Conservation (phyloP, 2,329 filamentous ascomycete species). For the Drechslerella coelobrocha region DNA sequence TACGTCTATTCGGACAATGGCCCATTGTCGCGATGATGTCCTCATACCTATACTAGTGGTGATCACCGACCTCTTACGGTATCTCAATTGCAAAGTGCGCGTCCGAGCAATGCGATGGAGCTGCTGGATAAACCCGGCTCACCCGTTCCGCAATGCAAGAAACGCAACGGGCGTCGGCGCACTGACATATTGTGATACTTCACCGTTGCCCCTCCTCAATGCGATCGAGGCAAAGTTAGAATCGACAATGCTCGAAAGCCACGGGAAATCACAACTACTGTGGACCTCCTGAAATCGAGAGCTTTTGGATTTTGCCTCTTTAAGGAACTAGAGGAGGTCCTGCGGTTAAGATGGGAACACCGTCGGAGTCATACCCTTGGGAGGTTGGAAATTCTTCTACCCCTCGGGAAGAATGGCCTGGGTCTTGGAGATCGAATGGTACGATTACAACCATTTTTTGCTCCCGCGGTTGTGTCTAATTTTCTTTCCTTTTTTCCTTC, state of each 20-base stretch:
- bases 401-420: constrained; percentile 38
- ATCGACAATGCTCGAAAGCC: constrained; percentile 22
- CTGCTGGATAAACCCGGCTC: constrained; percentile 32
- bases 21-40: background rate
- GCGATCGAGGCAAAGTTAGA: constrained; percentile 11
- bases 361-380: constrained; percentile 21
- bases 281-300: background rate
- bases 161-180: constrained; percentile 47
- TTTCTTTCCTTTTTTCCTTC: too few relatives aligned
- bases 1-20: background rate
- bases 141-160: constrained; percentile 50
- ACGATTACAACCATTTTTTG: constrained; percentile 37
- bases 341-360: constrained; percentile 21
- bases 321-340: constrained; percentile 14
- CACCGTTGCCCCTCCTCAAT: constrained; percentile 45
- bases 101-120: constrained; percentile 28
- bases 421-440: too few relatives aligned
- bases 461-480: constrained; percentile 39
- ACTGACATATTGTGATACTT: constrained; percentile 34
- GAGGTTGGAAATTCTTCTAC: constrained; percentile 19
- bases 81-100: constrained; percentile 28
- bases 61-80: constrained; percentile 47
- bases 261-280: background rate
- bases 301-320: constrained; percentile 7
- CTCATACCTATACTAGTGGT: constrained; percentile 27